Base-by-base conservation (phyloP, 306 rosid species). In the Sicyos baderoa region DNA sequence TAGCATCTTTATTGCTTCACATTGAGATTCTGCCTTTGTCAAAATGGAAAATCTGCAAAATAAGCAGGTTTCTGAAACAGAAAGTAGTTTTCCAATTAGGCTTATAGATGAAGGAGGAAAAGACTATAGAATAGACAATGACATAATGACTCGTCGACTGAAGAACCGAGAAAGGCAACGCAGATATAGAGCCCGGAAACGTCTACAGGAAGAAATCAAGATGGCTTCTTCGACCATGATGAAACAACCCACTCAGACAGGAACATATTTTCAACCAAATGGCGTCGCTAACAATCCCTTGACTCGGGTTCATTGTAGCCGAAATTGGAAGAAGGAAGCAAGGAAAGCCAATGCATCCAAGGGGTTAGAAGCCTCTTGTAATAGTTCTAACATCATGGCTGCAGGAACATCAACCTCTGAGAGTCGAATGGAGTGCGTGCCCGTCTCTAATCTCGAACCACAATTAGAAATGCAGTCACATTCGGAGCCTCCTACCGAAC, bases 281-380 rank as follows among this genome's bases (percentile, higher is more conserved):
- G 82, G 72, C 51, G 62, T 70, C 40, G 59, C 51, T 75, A 68
- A 74, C 89, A 79, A 73, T 71, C 72, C 70, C 44, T 19, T 59
- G 72, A 58, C 78, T 29, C 89, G 85, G 4, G 65, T 79, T 67
- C 78, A 82, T 68, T 86, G 93, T 54, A 83, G 73, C 22, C 76
- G 94, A 58, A 82, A 93, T 73, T 93, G 96, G 96, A 93, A 89
- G 80, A 89, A 85, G 75, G 98, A 93, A 62, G 98, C 98, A 32
- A 80, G 97, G 55, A 78, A 29, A 50, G 91, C 84, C 53, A 86
- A 86, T 74, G 9, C 77, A 68, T 56, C 16, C 2, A 79, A 60
- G 68, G 81, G 25, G 60, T 76, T 80, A 71, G 80, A 84, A 73
- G 79, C 49, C 73, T 72, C 78, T 35, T 51, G 70, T 61, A 74